phyloP scores from a whole-genome alignment of 2,329 filamentous ascomycete species.

The Scedosporium aurantiacum region DNA sequence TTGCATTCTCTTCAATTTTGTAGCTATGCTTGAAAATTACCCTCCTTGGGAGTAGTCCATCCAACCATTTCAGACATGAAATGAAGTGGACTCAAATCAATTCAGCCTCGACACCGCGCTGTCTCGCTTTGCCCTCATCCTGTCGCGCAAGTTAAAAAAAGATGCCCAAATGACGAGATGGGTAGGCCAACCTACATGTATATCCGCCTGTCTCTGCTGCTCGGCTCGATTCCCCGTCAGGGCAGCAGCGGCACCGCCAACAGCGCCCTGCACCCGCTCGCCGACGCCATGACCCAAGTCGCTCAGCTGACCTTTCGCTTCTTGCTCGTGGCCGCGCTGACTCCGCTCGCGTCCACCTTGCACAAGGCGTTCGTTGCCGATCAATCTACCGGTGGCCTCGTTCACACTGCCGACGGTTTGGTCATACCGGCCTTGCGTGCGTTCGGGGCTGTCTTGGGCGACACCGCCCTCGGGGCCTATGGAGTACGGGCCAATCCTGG shows the following conservation, averaged over 20 bases:
- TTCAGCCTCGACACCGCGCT: conserved; percentile 3
- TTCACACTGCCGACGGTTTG: conserved; percentile 83
- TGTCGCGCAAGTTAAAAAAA: not conserved
- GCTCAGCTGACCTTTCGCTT: conserved; percentile 70
- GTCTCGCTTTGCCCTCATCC: conserved; percentile 5
- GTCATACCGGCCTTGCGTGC: conserved; percentile 66
- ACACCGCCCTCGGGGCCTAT: conserved; percentile 50
- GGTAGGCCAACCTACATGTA: not conserved
- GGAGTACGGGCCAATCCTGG: conserved; percentile 13
- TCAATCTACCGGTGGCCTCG: conserved; percentile 63
- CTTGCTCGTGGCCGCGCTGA: conserved; percentile 64
- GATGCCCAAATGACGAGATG: no score
- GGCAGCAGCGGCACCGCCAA: conserved; percentile 62
- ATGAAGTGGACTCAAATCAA: not conserved
- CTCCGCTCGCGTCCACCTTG: conserved; percentile 68
- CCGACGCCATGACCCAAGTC: conserved; percentile 42
- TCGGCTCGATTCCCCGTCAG: conserved; percentile 52
- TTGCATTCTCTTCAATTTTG: no score
- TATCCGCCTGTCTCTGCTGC: not conserved
- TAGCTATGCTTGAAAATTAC: no score
- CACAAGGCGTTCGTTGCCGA: conserved; percentile 67
- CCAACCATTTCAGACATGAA: no score
- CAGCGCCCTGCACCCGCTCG: conserved; percentile 49
- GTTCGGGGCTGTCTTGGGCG: conserved; percentile 61
- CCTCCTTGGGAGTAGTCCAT: no score